Percentiles rank a stretch among this genome's conserved stretches.
Evolutionary conservation across 495 filamentous ascomycete species (phyloP).

Genomic region (Niebla homalea): DNA sequence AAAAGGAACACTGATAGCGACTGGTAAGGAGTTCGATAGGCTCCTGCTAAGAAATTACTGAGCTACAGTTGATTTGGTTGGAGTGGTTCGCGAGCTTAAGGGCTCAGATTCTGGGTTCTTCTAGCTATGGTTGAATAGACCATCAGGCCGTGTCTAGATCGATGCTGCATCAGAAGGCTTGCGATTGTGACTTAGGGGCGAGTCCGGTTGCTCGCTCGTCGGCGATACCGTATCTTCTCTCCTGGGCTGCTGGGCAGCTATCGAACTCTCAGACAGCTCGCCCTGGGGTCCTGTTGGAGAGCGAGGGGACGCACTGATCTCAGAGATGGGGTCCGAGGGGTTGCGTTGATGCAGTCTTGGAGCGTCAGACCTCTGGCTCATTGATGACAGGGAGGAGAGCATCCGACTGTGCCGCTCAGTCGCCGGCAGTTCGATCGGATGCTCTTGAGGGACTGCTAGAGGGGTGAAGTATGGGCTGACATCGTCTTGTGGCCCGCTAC

Average conservation of each 20-base stretch:
- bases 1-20: no score
- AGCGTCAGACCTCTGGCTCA: constrained; percentile 16
- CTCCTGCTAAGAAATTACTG: no score
- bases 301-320: neutral
- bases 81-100: no score
- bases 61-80: no score
- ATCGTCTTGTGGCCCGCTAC: neutral
- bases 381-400: constrained; percentile 3
- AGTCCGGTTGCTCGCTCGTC: constrained; percentile 2
- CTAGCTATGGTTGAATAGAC: no score
- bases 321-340: constrained; percentile 5
- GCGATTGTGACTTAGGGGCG: no score
- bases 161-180: no score
- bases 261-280: constrained; percentile 1
- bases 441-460: neutral
- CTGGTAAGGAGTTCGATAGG: no score
- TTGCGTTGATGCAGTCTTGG: constrained; percentile 3
- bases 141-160: no score
- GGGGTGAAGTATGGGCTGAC: neutral
- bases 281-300: neutral
- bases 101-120: no score
- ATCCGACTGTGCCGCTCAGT: constrained; percentile 2
- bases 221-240: constrained; percentile 2
- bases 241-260: neutral
- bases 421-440: constrained; percentile 3